Evolutionary conservation across 2,329 filamentous ascomycete genomes (phyloP), one percentile per base, ranked within the genome.

Genomic region (Metarhizium brunneum): DNA sequence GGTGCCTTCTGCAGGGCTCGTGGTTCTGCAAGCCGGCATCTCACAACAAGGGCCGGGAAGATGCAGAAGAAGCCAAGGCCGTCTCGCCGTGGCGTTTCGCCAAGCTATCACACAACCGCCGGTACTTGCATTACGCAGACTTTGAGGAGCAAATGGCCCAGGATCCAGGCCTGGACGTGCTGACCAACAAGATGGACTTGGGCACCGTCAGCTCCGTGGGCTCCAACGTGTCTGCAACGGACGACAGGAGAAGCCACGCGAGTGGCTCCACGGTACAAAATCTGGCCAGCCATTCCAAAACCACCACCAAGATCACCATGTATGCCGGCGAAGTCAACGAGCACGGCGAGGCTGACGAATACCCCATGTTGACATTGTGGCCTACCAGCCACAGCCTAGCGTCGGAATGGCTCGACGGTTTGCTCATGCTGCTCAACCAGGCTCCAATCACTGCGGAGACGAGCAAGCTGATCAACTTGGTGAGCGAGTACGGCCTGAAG

Each of bases 361-460:
- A 83, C 52, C 79, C 88, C 1, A 80, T 97, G 25, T 77, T 99
- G 54, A 89, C 86, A n/a, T 78, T 99, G 53, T 85, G 90, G 69
- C 92, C 92, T 6, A 76, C 84, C 57, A 88, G 84, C 57, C 87
- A 94, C 67, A 89, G 84, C 60, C 75, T 94, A 50, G 94, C 94
- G 10, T 95, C 91, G 0, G 94, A 99, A 72, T 99, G 94, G 94
- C 79, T 99, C 5, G 94, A 99, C 68, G 94, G 94, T 1, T 74
- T 99, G 60, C 79, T 97, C 56, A 95, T 99, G 91, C 78, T 99
- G 54, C 79, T 99, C 29, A 91, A 95, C 66, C 94, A 99, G 71
- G 84, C 92, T 57, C 94, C 94, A 20, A 96, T 99, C 67, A 99
- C 94, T n/a, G 84, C 91, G 2, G 92, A 97, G 73, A 97, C 94